Percentiles rank a stretch among this genome's conserved stretches.
These are phyloP conservation scores for Colletotrichum zoysiae DNA, from an alignment of 2,329 filamentous ascomycete species.

Conservation along the genomic window DNA sequence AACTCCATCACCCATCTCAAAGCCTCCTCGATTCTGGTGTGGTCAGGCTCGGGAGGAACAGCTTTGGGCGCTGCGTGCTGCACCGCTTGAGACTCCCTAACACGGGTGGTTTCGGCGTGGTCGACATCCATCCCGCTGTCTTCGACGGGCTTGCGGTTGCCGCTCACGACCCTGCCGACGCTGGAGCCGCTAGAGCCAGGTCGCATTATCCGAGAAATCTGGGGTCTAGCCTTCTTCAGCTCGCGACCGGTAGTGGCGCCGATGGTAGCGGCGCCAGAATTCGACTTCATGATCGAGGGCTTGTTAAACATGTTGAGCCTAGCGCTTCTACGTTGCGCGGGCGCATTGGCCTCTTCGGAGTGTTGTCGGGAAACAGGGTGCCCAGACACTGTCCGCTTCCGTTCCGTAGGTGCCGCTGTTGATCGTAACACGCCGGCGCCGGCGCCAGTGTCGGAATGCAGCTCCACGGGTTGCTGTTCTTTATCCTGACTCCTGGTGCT, in stretches of 20 bases:
- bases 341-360: slow-evolving; percentile 70
- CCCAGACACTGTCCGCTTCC: slow-evolving; percentile 94
- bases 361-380: slow-evolving; percentile 71
- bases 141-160: slow-evolving; percentile 82
- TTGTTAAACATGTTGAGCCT: slow-evolving; percentile 75
- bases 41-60: slow-evolving; percentile 61
- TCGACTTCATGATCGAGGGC: slow-evolving; percentile 75
- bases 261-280: slow-evolving; percentile 67
- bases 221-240: slow-evolving; percentile 86
- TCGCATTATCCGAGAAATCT: slow-evolving; percentile 74
- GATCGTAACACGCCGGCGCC: slow-evolving; percentile 52
- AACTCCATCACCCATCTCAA: slow-evolving; percentile 83
- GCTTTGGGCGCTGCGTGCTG: slow-evolving; percentile 55
- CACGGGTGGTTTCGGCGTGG: slow-evolving; percentile 68
- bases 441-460: slow-evolving; percentile 56
- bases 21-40: slow-evolving; percentile 78
- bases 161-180: slow-evolving; percentile 89
- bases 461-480: slow-evolving; percentile 52
- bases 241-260: slow-evolving; percentile 76
- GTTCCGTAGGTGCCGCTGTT: slow-evolving; percentile 67
- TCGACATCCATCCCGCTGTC: slow-evolving; percentile 78
- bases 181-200: slow-evolving; percentile 75
- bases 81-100: slow-evolving; percentile 55
- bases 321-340: slow-evolving; percentile 75
- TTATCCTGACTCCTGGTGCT: slow-evolving; percentile 54